Evolutionary conservation across 169 alveolate genomes (phyloP), one percentile per base, ranked within the genome.

Genomic region (Eimeria acervulina): DNA sequence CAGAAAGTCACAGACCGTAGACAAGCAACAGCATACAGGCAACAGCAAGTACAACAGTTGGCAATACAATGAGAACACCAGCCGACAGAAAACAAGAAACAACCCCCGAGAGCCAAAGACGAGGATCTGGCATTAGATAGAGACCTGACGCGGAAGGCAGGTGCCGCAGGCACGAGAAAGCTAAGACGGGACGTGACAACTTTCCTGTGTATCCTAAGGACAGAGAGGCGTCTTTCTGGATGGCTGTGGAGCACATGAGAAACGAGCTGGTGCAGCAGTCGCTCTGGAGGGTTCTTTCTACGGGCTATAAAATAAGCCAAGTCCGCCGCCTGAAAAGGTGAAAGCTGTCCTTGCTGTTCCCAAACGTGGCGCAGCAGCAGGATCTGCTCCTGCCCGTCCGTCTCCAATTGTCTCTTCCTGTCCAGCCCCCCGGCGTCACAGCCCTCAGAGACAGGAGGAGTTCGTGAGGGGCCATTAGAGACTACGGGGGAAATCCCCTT

Each of bases 181-280:
- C 51, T 70, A 13, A 70, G 15, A 13, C 47, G 33, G 51, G 13
- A 70, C 1, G 15, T 4, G 10, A 36, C 1, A 59, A n/a, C 93
- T 40, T 85, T 66, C 93, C 93, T 85, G 93, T 85, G 93, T n/a
- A 85, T 28, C 63, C 93, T 31, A 31, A 85, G 78, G 26, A 52
- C 66, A 7, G 76, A 51, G 63, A 85, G 93, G 59, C 42, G 44
- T 31, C 93, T 42, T 59, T 85, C 93, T 19, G 93, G 93, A 23
- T 85, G 76, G 52, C 28, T 85, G 80, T 51, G 51, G 55, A 85
- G 80, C 52, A 85, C 81, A 38, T 33, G 59, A 17, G 38, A 17
- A 28, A 52, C 31, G 63, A 85, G 93, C 93, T 85, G 93, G 52
- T 85, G 93, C 80, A 85, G 80, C 80, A 85, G 93, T 13, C 23